Conservation (phyloP, 768 basidiomycete species). For the Agrocybe pediades region DNA sequence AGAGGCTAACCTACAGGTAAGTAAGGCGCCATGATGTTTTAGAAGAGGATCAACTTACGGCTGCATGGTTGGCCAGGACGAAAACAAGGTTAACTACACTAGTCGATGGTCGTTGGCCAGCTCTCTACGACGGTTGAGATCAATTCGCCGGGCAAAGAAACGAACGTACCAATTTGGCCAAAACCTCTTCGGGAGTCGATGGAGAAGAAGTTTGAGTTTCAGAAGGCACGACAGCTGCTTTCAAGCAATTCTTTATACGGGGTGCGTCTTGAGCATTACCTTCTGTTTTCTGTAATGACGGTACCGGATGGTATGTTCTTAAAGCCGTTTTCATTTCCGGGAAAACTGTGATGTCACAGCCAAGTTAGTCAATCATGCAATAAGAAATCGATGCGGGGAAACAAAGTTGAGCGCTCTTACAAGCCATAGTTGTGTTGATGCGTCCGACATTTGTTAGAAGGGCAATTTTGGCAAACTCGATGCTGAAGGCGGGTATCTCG, state of each 20-base stretch:
- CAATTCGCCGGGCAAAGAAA: constrained; percentile 7
- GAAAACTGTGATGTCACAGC: constrained; percentile 59
- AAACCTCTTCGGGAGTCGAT: constrained; percentile 73
- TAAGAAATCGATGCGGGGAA: constrained; percentile 12
- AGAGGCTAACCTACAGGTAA: constrained; percentile 45
- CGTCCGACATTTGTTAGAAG: constrained; percentile 87
- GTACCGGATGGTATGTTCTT: constrained; percentile 89
- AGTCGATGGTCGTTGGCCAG: constrained; percentile 72
- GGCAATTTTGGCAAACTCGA: constrained; percentile 82
- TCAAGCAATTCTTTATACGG: constrained; percentile 88
- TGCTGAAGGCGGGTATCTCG: constrained; percentile 75
- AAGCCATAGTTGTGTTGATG: constrained; percentile 92
- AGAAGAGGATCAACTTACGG: constrained; percentile 45
- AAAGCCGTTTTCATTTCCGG: constrained; percentile 93
- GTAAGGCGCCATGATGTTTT: constrained; percentile 2
- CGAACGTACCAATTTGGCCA: constrained; percentile 59
- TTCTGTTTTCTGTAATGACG: constrained; percentile 84
- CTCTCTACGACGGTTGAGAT: constrained; percentile 40
- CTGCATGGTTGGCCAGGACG: constrained; percentile 76
- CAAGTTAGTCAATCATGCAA: constrained; percentile 21
- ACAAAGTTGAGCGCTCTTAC: constrained; percentile 40
- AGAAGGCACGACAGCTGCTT: constrained; percentile 72
- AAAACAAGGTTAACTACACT: constrained; percentile 88
- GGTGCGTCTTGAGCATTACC: constrained; percentile 91
- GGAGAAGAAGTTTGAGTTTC: constrained; percentile 70